A percentile compares a stretch with the other conserved stretches of the same genome.
phyloP scores from a whole-genome alignment of 768 basidiomycete genomes.

The Pleurotus ostreatus region DNA sequence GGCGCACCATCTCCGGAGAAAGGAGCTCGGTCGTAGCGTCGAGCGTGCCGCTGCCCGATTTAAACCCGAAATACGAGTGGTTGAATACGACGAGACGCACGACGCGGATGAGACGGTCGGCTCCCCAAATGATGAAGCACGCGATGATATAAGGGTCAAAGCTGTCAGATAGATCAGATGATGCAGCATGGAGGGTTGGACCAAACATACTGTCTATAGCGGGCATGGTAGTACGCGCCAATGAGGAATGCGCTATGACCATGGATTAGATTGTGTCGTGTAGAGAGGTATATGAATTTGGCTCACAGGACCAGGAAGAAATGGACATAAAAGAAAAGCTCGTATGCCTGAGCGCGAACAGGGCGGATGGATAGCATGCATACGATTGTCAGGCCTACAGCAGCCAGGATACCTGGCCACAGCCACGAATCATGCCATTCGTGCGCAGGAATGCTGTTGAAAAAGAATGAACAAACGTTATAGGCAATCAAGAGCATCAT shows the following conservation, averaged over 20 bases:
- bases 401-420: slow-evolving; percentile 28
- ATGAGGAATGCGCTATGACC: slow-evolving; percentile 6
- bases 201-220: background rate
- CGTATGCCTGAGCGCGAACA: slow-evolving; percentile 31
- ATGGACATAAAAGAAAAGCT: slow-evolving; percentile 38
- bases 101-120: slow-evolving; percentile 37
- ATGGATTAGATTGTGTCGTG: background rate
- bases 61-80: slow-evolving; percentile 28
- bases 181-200: background rate
- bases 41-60: slow-evolving; percentile 17
- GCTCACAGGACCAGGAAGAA: slow-evolving; percentile 34
- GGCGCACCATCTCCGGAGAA: slow-evolving; percentile 23
- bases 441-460: background rate
- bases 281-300: background rate
- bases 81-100: slow-evolving; percentile 33
- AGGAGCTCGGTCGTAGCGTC: slow-evolving; percentile 34
- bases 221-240: slow-evolving; percentile 7
- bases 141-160: slow-evolving; percentile 30
- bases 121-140: slow-evolving; percentile 35
- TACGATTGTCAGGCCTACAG: slow-evolving; percentile 26
- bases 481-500: background rate
- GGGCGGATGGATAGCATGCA: slow-evolving; percentile 31
- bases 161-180: slow-evolving; percentile 12
- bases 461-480: background rate
- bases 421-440: slow-evolving; percentile 17